Base-by-base conservation (phyloP, 2,329 filamentous ascomycete genomes). In the Sporothrix protearum region DNA sequence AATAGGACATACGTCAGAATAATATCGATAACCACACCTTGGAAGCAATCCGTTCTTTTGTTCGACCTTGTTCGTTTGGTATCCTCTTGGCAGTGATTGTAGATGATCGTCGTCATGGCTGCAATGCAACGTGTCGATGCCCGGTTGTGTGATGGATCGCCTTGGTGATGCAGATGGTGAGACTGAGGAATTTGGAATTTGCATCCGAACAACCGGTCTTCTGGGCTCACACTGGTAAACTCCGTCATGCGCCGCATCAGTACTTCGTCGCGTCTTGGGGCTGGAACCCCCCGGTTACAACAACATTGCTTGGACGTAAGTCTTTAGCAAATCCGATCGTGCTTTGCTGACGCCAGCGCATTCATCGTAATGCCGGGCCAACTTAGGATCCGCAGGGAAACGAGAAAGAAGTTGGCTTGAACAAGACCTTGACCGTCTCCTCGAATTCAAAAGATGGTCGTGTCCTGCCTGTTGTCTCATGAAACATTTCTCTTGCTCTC, bases 291-390 rank as follows among this genome's bases (percentile, higher is more conserved):
- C 19, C 47, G 19, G 47, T 19, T 53, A 14, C 25, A 53, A 25
- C 22, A 14, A 16, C 42, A 19, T 12, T 2, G 42, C 42, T 45
- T 45, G 7, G 49, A 53, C 49, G n/a, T 25, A n/a, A 53, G n/a
- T n/a, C n/a, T n/a, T n/a, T n/a, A 53, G 49, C 49, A 7, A 53
- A 25, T 53, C n/a, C 25, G 28, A n/a, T 57, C 7, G 12, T 33
- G 57, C n/a, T 2, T 57, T 57, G 53, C 57, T 63, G 57, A 63
- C 57, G 57, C 57, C 57, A 63, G 57, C 57, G 33, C 19, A 25
- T 16, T 8, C 19, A 25, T 22, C n/a, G 33, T 25, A n/a, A 42
- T 57, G 16, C 57, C 19, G 19, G n/a, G 33, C 57, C 10, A 9
- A 25, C 10, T 2, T 30, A 61, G 19, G 33, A 53, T 3, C 57